These are phyloP conservation scores for Solanum megistacrolobum DNA, from an alignment of 257 asterid genomes.

Conservation along the genomic window DNA sequence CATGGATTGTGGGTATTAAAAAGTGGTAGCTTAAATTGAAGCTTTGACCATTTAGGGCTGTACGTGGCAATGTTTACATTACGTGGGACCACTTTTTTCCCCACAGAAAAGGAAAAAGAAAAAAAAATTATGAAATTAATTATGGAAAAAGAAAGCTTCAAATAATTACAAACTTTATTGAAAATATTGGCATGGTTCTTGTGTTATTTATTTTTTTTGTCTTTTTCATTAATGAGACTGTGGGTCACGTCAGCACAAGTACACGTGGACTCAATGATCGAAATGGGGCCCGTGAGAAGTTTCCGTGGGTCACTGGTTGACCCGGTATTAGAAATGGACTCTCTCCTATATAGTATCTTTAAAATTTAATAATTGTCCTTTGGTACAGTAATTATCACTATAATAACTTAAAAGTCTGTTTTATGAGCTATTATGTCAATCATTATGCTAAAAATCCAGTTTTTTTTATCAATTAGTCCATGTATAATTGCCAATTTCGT, in stretches of 20 bases:
- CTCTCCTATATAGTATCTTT: not conserved
- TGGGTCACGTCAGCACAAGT: conserved; percentile 14
- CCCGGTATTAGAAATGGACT: not conserved
- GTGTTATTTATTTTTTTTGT: conserved; percentile 35
- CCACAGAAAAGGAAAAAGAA: not conserved
- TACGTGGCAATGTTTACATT: conserved; percentile 22
- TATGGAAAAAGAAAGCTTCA: not conserved
- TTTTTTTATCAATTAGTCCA: not conserved
- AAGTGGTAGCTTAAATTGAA: not conserved
- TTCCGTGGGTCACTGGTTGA: conserved; percentile 2
- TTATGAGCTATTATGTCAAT: not conserved
- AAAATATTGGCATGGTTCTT: conserved; percentile 38
- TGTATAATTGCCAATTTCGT: not conserved
- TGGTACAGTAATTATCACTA: not conserved
- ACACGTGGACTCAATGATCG: conserved; percentile 31
- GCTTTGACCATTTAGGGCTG: conserved; percentile 19
- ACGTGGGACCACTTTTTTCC: conserved; percentile 16
- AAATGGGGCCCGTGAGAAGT: not conserved
- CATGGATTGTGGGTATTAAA: conserved; percentile 14
- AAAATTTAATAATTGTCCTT: not conserved
- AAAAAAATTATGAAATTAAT: not conserved
- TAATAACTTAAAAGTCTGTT: too few relatives aligned
- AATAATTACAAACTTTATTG: conserved; percentile 15
- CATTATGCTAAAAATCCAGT: not conserved
- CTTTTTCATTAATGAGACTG: conserved; percentile 32